Percentiles rank a stretch among this genome's conserved stretches.
phyloP scores from a whole-genome alignment of 2,329 filamentous ascomycete genomes.

The Colletotrichum noveboracense region DNA sequence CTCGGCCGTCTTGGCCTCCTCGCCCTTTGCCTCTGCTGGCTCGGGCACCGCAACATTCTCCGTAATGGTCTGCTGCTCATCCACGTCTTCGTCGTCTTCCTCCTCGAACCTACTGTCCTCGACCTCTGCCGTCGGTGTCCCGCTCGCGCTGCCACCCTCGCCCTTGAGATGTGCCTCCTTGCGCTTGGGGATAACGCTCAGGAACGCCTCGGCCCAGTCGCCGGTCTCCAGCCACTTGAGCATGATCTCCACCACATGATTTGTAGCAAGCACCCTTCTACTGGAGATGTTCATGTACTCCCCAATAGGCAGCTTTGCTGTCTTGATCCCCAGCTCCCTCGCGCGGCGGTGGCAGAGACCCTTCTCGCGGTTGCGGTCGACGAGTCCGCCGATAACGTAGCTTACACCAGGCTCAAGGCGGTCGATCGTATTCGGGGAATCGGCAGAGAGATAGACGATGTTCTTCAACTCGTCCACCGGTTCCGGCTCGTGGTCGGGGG shows the following conservation, averaged over 20 bases:
- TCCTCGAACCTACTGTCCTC: slow-evolving; percentile 29
- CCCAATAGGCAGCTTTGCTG: slow-evolving; percentile 92
- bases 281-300: slow-evolving; percentile 92
- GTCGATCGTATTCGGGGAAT: slow-evolving; percentile 85
- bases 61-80: slow-evolving; percentile 27
- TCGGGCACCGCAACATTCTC: background rate
- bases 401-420: slow-evolving; percentile 85
- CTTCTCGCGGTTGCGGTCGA: slow-evolving; percentile 97
- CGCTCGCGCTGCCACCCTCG: slow-evolving; percentile 12
- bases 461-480: slow-evolving; percentile 40
- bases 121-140: slow-evolving; percentile 28
- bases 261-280: slow-evolving; percentile 86
- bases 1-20: background rate
- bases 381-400: slow-evolving; percentile 92
- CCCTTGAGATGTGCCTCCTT: slow-evolving; percentile 77
- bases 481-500: slow-evolving; percentile 33
- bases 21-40: background rate
- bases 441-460: slow-evolving; percentile 88
- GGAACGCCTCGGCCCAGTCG: slow-evolving; percentile 91
- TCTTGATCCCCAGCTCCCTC: slow-evolving; percentile 75
- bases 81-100: slow-evolving; percentile 32
- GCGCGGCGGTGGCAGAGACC: slow-evolving; percentile 89
- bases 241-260: slow-evolving; percentile 98
- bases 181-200: slow-evolving; percentile 85
- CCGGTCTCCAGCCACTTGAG: slow-evolving; percentile 87